phyloP scores from a whole-genome alignment of 441 rosid genomes.

The Kokia cookei region DNA sequence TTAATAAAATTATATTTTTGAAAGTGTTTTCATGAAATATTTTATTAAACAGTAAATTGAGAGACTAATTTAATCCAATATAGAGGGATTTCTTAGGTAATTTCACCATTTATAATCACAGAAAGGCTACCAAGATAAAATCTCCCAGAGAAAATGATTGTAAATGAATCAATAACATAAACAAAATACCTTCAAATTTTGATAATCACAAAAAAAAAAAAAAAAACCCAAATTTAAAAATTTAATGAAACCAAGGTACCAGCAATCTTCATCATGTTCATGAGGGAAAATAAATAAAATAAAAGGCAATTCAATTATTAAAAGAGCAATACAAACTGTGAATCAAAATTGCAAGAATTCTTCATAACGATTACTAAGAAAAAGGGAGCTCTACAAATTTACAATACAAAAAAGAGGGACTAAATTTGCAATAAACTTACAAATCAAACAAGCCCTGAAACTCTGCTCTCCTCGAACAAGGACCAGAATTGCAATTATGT shows the following conservation, averaged over 20 bases:
- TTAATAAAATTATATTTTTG: no score
- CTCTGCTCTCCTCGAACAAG: not conserved
- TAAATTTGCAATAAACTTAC: constrained; percentile 6
- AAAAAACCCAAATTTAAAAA: not conserved
- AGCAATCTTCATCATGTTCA: not conserved
- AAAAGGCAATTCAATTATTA: not conserved
- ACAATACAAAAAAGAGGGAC: not conserved
- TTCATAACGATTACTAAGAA: not conserved
- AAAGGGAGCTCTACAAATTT: constrained; percentile 4
- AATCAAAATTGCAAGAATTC: not conserved
- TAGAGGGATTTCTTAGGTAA: no score
- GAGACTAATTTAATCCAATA: no score
- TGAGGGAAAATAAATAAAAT: not conserved
- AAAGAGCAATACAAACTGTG: not conserved
- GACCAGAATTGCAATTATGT: not conserved
- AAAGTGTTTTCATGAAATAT: no score
- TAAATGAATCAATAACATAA: not conserved
- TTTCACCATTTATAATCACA: no score
- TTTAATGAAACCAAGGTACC: not conserved
- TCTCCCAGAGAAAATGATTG: not conserved
- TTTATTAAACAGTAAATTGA: no score
- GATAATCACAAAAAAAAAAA: not conserved
- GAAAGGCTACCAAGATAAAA: not conserved
- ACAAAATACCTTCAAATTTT: no score
- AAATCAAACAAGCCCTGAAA: constrained; percentile 10